These are phyloP conservation scores for Flueggea neowawraea DNA, from an alignment of 441 rosid species.

Conservation along the genomic window DNA sequence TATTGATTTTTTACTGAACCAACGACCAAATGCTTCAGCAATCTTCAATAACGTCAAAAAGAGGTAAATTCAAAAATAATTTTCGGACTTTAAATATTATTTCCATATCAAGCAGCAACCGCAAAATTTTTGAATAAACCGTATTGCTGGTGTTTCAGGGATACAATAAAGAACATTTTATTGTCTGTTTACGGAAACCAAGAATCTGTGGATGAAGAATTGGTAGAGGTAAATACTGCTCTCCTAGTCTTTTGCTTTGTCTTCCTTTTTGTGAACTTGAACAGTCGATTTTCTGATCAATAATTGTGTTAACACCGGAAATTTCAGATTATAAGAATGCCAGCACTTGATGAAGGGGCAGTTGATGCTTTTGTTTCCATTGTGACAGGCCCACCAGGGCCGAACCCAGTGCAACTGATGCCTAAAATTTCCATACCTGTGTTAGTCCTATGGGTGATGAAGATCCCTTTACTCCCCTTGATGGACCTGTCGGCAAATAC, in stretches of 20 bases:
- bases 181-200: conserved; percentile 67
- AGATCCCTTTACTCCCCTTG: conserved; percentile 85
- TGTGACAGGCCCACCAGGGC: conserved; percentile 94
- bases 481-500: conserved; percentile 86
- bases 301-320: conserved; percentile 1
- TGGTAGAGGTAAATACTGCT: conserved; percentile 54
- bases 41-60: conserved; percentile 71
- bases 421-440: conserved; percentile 55
- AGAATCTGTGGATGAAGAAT: conserved; percentile 73
- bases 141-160: conserved; percentile 35
- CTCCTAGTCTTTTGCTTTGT: neutral
- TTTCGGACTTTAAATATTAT: no score
- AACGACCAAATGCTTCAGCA: conserved; percentile 55
- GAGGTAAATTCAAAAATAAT: conserved; percentile 29
- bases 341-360: conserved; percentile 85
- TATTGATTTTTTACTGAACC: conserved; percentile 70
- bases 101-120: no score
- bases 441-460: conserved; percentile 77
- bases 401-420: conserved; percentile 69
- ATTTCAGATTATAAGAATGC: conserved; percentile 71
- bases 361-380: conserved; percentile 89
- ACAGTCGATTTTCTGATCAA: neutral
- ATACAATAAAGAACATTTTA: conserved; percentile 61
- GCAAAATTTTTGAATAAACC: no score
- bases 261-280: neutral